phyloP scores from a whole-genome alignment of 495 filamentous ascomycete genomes.

The Massariosphaeria phaeospora region DNA sequence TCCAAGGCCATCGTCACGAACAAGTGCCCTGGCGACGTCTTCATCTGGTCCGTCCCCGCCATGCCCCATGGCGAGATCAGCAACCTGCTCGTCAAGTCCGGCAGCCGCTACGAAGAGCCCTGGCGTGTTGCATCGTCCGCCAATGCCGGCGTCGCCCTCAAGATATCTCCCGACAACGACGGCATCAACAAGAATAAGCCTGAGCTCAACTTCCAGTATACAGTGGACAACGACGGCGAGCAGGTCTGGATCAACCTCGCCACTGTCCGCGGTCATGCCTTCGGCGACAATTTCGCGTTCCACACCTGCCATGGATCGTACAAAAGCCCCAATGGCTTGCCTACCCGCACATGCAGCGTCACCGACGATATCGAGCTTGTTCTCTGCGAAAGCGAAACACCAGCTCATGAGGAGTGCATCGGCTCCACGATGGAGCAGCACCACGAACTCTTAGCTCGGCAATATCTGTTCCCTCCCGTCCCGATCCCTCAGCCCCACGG shows the following conservation, averaged over 20 bases:
- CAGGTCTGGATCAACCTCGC: conserved; percentile 21
- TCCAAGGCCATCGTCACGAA: conserved; percentile 51
- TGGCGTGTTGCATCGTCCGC: conserved; percentile 9
- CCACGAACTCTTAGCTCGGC: background rate
- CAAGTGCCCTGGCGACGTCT: conserved; percentile 46
- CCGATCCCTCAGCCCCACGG: too few relatives aligned
- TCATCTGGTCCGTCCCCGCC: conserved; percentile 52
- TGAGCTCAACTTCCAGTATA: conserved; percentile 23
- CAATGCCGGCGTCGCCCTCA: conserved; percentile 38
- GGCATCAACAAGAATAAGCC: conserved; percentile 30
- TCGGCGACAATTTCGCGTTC: conserved; percentile 1
- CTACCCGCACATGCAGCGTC: conserved; percentile 9
- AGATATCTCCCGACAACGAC: conserved; percentile 38
- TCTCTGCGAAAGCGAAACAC: conserved; percentile 12
- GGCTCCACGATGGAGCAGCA: background rate
- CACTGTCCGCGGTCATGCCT: background rate
- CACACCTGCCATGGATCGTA: conserved; percentile 14
- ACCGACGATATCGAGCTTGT: conserved; percentile 22
- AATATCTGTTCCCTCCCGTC: too few relatives aligned
- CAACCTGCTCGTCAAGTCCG: background rate
- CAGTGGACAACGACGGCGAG: conserved; percentile 3
- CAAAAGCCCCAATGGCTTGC: conserved; percentile 6
- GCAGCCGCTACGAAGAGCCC: conserved; percentile 8
- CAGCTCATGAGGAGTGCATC: background rate
- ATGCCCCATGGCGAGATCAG: background rate